phyloP scores from a whole-genome alignment of 768 basidiomycete genomes.

The Rubroboletus satanas region DNA sequence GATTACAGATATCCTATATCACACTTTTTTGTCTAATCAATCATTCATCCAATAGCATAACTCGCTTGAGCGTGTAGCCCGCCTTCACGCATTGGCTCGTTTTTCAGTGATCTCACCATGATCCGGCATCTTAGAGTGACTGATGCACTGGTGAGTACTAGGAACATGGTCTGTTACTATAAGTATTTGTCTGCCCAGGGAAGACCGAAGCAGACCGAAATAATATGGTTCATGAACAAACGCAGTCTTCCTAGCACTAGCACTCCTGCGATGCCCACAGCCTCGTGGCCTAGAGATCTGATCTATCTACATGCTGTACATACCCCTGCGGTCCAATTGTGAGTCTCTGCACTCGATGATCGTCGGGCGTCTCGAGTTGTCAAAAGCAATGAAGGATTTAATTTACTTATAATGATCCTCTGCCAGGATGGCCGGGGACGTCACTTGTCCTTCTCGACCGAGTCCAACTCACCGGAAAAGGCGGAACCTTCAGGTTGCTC shows the following conservation, averaged over 20 bases:
- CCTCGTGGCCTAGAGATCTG: neutral
- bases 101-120: too few species aligned
- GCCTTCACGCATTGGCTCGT: neutral
- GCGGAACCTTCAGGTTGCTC: too few species aligned
- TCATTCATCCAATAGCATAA: neutral
- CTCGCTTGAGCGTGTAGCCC: neutral
- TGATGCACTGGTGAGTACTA: neutral
- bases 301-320: neutral
- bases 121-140: neutral
- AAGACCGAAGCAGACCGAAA: neutral
- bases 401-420: too few species aligned
- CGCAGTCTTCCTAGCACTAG: too few species aligned
- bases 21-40: conserved; percentile 5
- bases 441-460: too few species aligned
- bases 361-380: neutral
- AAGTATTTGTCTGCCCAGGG: neutral
- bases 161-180: too few species aligned
- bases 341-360: neutral
- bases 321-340: neutral
- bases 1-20: conserved; percentile 4
- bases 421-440: too few species aligned
- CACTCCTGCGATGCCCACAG: neutral
- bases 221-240: neutral
- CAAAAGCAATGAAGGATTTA: neutral
- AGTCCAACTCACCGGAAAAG: too few species aligned